A percentile compares a stretch with the other conserved stretches of the same genome.
Conservation (phyloP, 2,329 filamentous ascomycete genomes). For the Trematosphaeria pertusa region DNA sequence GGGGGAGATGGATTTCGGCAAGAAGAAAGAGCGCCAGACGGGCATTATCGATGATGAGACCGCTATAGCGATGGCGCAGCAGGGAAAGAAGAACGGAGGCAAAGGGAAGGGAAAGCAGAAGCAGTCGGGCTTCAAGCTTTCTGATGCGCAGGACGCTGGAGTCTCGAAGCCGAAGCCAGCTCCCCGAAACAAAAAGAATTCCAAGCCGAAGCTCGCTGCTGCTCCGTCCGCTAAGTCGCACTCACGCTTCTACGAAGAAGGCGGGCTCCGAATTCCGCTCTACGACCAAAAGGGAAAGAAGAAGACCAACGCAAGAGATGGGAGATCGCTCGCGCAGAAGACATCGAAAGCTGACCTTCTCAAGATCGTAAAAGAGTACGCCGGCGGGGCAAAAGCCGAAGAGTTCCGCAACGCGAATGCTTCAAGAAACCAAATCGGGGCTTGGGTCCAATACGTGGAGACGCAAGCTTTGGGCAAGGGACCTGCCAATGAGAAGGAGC, state of each 20-base stretch:
- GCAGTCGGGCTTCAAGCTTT: neutral
- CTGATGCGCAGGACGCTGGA: neutral
- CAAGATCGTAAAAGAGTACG: constrained; percentile 21
- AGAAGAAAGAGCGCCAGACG: too few relatives aligned
- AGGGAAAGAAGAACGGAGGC: neutral
- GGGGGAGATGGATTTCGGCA: too few relatives aligned
- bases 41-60: too few relatives aligned
- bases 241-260: constrained; percentile 13
- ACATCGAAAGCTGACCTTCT: constrained; percentile 9
- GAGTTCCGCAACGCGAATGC: constrained; percentile 12
- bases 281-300: constrained; percentile 15
- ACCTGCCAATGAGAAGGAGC: constrained; percentile 2
- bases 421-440: constrained; percentile 18
- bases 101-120: neutral
- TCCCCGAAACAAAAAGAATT: neutral
- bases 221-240: neutral
- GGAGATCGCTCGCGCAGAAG: constrained; percentile 10
- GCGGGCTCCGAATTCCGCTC: constrained; percentile 21
- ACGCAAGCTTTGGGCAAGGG: constrained; percentile 19
- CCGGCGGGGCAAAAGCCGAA: constrained; percentile 13
- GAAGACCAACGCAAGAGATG: constrained; percentile 16
- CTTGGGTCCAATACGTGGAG: constrained; percentile 30
- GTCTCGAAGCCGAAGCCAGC: neutral
- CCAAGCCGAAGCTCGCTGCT: neutral
- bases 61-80: neutral